Percentiles rank a stretch among this genome's conserved stretches.
phyloP scores from a whole-genome alignment of 305 asterid genomes.

The Fraxinus ornus region DNA sequence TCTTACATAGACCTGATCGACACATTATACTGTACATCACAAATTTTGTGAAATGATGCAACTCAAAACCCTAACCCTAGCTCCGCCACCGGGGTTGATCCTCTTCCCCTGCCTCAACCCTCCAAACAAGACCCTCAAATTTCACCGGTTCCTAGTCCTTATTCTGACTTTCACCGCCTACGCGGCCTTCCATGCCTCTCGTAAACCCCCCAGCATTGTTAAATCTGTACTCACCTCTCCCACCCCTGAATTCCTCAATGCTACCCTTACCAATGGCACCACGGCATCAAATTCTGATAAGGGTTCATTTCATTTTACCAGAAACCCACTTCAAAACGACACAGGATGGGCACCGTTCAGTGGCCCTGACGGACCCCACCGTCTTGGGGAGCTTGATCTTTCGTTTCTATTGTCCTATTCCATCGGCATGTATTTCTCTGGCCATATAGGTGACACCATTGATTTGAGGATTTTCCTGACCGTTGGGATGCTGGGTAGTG shows the following conservation, averaged over 20 bases:
- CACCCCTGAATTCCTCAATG: conserved; percentile 45
- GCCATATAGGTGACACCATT: conserved; percentile 75
- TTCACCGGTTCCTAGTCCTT: conserved; percentile 67
- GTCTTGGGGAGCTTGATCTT: conserved; percentile 95
- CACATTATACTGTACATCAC: not conserved
- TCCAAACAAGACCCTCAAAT: conserved; percentile 49
- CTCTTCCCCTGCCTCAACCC: conserved; percentile 53
- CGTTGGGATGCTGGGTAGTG: conserved; percentile 88
- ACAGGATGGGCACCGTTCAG: conserved; percentile 88
- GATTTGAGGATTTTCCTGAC: conserved; percentile 74
- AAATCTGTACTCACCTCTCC: conserved; percentile 74
- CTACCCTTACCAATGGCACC: conserved; percentile 19
- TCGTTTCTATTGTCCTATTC: conserved; percentile 73
- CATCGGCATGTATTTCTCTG: conserved; percentile 80
- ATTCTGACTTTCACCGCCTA: conserved; percentile 75
- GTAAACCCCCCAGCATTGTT: conserved; percentile 97
- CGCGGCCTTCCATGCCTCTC: conserved; percentile 92
- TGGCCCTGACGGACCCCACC: conserved; percentile 75
- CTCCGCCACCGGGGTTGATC: conserved; percentile 63
- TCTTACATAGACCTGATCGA: not conserved
- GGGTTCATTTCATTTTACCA: conserved; percentile 16
- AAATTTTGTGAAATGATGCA: conserved; percentile 38
- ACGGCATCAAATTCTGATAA: conserved; percentile 27
- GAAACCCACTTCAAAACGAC: conserved; percentile 23
- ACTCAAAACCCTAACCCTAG: conserved; percentile 26